Evolutionary conservation across 495 filamentous ascomycete species (phyloP).

Genomic region (Neurospora sp.): DNA sequence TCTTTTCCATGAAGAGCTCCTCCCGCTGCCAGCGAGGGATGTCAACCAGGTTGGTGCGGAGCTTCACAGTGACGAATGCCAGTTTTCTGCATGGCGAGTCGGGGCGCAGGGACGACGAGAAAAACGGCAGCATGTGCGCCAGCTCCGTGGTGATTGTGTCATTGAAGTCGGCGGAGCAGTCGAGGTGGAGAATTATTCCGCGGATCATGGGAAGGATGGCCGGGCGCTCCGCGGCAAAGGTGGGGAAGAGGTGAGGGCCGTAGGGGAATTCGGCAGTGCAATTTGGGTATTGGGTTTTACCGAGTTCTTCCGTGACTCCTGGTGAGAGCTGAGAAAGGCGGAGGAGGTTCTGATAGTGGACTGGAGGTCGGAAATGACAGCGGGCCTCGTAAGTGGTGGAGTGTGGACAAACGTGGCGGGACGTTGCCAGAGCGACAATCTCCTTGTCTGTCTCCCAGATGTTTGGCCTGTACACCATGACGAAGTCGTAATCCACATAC

Average conservation of each 20-base stretch:
- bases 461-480: background rate
- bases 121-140: background rate
- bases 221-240: slow-evolving; percentile 1
- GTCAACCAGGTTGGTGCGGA: background rate
- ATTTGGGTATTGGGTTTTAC: background rate
- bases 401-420: background rate
- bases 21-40: background rate
- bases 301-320: background rate
- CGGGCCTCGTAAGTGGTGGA: background rate
- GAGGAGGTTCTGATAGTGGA: background rate
- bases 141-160: background rate
- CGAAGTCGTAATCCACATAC: background rate
- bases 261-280: background rate
- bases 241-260: background rate
- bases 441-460: background rate
- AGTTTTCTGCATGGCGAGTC: background rate
- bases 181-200: background rate
- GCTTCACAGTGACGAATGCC: background rate
- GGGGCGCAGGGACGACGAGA: background rate
- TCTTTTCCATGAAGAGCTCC: background rate
- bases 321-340: background rate
- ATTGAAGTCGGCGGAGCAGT: background rate
- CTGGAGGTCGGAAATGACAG: background rate
- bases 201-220: background rate
- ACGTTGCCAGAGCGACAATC: background rate